Base-by-base conservation (phyloP, 2,329 filamentous ascomycete genomes). In the Aspergillus sp. region DNA sequence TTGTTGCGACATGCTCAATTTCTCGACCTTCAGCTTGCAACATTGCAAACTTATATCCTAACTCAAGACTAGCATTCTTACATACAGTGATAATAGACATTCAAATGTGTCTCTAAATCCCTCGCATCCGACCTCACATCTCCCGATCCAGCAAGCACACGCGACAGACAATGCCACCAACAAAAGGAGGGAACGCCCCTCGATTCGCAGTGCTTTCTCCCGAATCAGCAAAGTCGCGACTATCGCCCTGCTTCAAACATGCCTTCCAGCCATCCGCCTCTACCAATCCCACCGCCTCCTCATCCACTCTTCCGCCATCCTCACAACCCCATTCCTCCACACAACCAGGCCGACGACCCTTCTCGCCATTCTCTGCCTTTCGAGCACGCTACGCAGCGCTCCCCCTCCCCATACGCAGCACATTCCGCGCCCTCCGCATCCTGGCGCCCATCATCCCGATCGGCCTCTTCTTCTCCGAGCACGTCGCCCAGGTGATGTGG, bases 401-500 rank as follows among this genome's bases (percentile, higher is more conserved):
- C 51, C 68, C 70, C 5, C 17, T 45, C 13, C 61, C 66, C 7
- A 40, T 65, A 22, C 64, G 64, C 47, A 52, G 51, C 16, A 62
- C 62, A 35, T 53, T 63, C 32, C 64, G 67, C 42, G 51, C 60
- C 26, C 52, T 69, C 32, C 62, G 65, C 38, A 47, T 66, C 47
- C 46, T 69, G n/a, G 64, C 61, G 2, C 67, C 73, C 9, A 50
- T 71, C 14, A 47, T 71, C 14, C 72, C 75, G 1, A 71, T 75
- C 52, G 56, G 67, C 0, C 60, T 71, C 9, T 71, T 74, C 54
- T 62, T 76, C 59, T 65, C 67, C 20, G 69, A 74, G 51, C 68
- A 78, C 54, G 65, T 75, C 36, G 54, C 69, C 44, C 67, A 73
- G 32, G 58, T 75, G 22, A 72, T 75, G 65, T 70, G 69, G 63